Base-by-base conservation (phyloP, 169 alveolate genomes). In the Eimeria praecox region DNA sequence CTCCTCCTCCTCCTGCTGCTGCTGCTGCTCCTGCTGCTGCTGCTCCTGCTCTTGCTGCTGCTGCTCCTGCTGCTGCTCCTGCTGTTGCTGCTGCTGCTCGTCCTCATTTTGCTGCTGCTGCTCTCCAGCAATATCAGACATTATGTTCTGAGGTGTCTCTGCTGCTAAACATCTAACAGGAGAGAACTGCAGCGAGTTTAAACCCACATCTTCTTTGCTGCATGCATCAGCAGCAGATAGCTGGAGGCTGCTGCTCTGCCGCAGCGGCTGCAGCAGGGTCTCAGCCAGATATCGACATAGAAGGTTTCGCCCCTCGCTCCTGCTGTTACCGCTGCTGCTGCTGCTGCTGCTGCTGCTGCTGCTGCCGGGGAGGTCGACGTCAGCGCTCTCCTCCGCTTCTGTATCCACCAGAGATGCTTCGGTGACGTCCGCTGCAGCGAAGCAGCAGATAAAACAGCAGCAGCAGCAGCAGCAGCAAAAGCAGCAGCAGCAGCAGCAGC, bases 211-310 rank as follows among this genome's bases (percentile, higher is more conserved):
- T 49, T 46, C 46, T 3, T 12, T 82, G 71, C 90, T 46, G 90
- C 90, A 49, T 27, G n/a, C 42, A 9, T 9, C 90, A 0, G 52
- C 73, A 82, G 69, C 73, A 24, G 71, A 52, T n/a, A 82, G n/a
- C 12, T 49, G 44, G 66, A 82, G 35, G 73, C 90, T 82, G 90
- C 90, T 82, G 90, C 90, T 82, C 27, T 38, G 90, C 71, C 71
- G 69, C 90, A 82, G 52, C 20, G 90, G 90, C 90, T 82, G 90
- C 71, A 82, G 73, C 71, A 82, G 27, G 3, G 90, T 30, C 73
- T 82, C 73, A 20, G 90, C 71, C 69, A 82, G 90, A 46, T 82
- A 82, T 30, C 56, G 44, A 52, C 46, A 52, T 30, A 82, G 30
- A 14, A 82, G 71, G 9, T 20, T 52, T 71, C 69, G n/a, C n/a